phyloP scores from a whole-genome alignment of 129 eudicot genomes.

The Heracleum sosnowskyi region DNA sequence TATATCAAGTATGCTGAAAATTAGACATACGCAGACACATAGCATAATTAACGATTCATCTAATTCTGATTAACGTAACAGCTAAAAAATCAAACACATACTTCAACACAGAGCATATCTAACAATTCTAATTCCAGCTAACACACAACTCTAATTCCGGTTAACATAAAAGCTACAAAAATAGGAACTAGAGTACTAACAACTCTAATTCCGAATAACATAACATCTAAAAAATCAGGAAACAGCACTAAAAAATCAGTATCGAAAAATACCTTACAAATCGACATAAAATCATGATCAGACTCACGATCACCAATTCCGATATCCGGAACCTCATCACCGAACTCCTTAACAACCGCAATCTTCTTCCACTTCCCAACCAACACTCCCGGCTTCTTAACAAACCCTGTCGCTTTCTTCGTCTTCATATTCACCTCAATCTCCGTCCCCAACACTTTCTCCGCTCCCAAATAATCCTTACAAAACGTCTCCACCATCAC shows the following conservation, averaged over 20 bases:
- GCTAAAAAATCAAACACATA: too few relatives aligned
- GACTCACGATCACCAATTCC: conserved; percentile 87
- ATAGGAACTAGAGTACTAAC: too few relatives aligned
- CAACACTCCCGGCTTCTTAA: conserved; percentile 66
- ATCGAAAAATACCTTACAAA: conserved; percentile 60
- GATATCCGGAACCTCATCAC: conserved; percentile 67
- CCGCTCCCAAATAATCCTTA: conserved; percentile 79
- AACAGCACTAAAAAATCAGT: too few relatives aligned
- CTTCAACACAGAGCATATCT: too few relatives aligned
- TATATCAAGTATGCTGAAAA: neutral
- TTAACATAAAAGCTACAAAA: too few relatives aligned
- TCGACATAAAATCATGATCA: conserved; percentile 84
- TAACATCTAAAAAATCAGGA: too few relatives aligned
- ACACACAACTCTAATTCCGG: too few relatives aligned
- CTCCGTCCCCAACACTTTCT: conserved; percentile 85
- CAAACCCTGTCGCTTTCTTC: conserved; percentile 76
- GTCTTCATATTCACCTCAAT: conserved; percentile 79
- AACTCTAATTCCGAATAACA: too few relatives aligned
- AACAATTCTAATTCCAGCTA: too few relatives aligned
- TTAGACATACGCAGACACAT: too few relatives aligned
- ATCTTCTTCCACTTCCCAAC: conserved; percentile 61
- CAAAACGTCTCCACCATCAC: conserved; percentile 86
- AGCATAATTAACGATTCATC: neutral
- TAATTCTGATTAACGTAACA: neutral
- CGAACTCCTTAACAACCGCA: conserved; percentile 65